Percentiles rank a stretch among this genome's conserved stretches.
phyloP scores from a whole-genome alignment of 2,329 filamentous ascomycete species.

The Monosporascus ibericus region DNA sequence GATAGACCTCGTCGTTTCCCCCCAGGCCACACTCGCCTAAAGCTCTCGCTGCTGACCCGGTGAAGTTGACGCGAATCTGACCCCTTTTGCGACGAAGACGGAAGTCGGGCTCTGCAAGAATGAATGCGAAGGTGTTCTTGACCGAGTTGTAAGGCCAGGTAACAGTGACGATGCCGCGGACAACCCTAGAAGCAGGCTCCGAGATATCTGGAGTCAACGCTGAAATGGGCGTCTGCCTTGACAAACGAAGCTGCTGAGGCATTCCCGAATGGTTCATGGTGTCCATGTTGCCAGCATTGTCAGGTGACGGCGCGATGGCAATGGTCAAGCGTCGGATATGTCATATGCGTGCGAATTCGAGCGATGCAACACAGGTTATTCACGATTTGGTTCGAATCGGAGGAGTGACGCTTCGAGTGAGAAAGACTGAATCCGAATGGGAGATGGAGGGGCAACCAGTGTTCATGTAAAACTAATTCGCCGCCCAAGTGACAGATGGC shows the following conservation, averaged over 20 bases:
- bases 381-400: no score
- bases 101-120: slow-evolving; percentile 80
- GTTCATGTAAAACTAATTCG: no score
- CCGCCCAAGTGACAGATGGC: no score
- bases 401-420: no score
- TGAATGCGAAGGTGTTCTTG: slow-evolving; percentile 65
- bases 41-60: slow-evolving; percentile 62
- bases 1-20: slow-evolving; percentile 68
- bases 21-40: slow-evolving; percentile 62
- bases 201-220: slow-evolving; percentile 44
- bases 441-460: no score
- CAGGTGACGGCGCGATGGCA: slow-evolving; percentile 5
- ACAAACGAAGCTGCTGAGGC: slow-evolving; percentile 15
- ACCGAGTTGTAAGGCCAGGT: slow-evolving; percentile 88
- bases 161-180: slow-evolving; percentile 73
- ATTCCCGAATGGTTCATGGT: slow-evolving; percentile 9
- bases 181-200: slow-evolving; percentile 33
- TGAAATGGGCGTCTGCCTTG: slow-evolving; percentile 46
- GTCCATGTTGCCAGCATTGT: slow-evolving; percentile 21
- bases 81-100: slow-evolving; percentile 70
- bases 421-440: no score
- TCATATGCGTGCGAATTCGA: no score
- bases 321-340: not conserved
- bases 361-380: no score
- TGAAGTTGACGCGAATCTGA: slow-evolving; percentile 74